phyloP scores from a whole-genome alignment of 345 rosid species.

The Eucalyptus sp. region DNA sequence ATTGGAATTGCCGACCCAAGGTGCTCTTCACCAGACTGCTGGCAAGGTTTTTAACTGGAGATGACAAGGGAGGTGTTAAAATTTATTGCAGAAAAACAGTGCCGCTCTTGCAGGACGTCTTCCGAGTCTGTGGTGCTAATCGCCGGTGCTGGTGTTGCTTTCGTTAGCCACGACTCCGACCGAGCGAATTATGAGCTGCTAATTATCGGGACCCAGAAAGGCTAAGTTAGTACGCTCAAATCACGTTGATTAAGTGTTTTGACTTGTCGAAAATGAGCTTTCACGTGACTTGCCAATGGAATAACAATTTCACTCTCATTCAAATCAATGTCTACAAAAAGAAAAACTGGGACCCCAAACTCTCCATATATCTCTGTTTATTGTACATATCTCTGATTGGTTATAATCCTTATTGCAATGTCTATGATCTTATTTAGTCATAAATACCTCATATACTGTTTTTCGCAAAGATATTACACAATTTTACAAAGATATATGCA shows the following conservation, averaged over 20 bases:
- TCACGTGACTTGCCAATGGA: neutral
- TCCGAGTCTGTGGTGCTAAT: neutral
- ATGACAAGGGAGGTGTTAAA: neutral
- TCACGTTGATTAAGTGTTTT: neutral
- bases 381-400: neutral
- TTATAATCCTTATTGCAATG: slow-evolving; percentile 32
- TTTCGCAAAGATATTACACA: neutral
- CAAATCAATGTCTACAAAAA: neutral
- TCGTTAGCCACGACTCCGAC: neutral
- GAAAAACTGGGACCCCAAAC: neutral
- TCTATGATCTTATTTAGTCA: neutral
- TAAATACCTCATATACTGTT: neutral
- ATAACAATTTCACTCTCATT: neutral
- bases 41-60: neutral
- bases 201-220: neutral
- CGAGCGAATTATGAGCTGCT: neutral
- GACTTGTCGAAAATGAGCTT: neutral
- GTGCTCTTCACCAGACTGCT: neutral
- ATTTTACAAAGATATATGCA: neutral
- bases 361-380: neutral
- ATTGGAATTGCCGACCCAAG: neutral
- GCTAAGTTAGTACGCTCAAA: neutral
- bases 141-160: neutral
- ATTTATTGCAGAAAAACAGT: too few species aligned
- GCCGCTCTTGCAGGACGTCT: neutral